phyloP scores from a whole-genome alignment of 768 basidiomycete species.

The Auriscalpium vulgare region DNA sequence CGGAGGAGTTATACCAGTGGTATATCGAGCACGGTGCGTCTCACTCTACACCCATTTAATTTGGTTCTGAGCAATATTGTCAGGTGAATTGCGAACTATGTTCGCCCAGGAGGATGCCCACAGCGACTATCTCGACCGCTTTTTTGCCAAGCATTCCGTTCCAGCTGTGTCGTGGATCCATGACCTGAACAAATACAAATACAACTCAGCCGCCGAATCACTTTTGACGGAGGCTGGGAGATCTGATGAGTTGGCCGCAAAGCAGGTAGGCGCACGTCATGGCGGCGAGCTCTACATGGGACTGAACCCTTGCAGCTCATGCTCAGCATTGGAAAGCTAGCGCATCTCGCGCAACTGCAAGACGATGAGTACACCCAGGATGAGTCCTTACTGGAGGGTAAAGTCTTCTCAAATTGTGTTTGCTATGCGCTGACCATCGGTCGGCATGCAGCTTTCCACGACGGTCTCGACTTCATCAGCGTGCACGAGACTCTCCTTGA shows the following conservation, averaged over 20 bases:
- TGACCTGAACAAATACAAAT: conserved; percentile 64
- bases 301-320: conserved; percentile 49
- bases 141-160: conserved; percentile 54
- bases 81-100: conserved; percentile 75
- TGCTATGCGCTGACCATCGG: not conserved
- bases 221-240: conserved; percentile 54
- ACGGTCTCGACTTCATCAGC: conserved; percentile 79
- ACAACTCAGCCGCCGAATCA: conserved; percentile 53
- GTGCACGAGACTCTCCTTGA: conserved; percentile 67
- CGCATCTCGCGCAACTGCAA: conserved; percentile 57
- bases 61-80: not conserved
- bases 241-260: conserved; percentile 53
- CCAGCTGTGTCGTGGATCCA: conserved; percentile 80
- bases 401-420: conserved; percentile 7
- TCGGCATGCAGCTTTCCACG: conserved; percentile 60
- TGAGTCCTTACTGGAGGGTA: conserved; percentile 51
- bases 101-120: conserved; percentile 69
- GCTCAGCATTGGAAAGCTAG: conserved; percentile 85
- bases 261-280: conserved; percentile 51
- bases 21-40: conserved; percentile 79
- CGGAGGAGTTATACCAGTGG: conserved; percentile 86
- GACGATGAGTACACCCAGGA: conserved; percentile 37
- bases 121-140: conserved; percentile 56
- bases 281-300: no score
- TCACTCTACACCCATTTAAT: not conserved